Percentiles rank a stretch among this genome's conserved stretches.
Evolutionary conservation across 2,329 filamentous ascomycete species (phyloP).

Genomic region (Phaeosphaeriaceae sp.): DNA sequence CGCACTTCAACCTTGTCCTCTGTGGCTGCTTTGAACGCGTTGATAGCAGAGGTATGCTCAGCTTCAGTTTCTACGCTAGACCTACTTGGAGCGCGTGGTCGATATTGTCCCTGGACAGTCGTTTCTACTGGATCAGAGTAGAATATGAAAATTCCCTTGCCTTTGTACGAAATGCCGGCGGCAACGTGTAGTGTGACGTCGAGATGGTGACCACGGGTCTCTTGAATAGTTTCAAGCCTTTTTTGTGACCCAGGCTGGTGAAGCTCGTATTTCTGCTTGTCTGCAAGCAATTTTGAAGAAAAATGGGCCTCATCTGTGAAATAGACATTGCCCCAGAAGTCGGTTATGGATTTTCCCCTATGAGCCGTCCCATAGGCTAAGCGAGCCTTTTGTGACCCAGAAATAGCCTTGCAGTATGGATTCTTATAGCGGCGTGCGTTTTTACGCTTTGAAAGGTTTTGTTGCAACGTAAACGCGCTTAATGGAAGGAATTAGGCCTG

Average conservation of each 20-base stretch:
- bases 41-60: neutral
- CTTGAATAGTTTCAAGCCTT: slow-evolving; percentile 1
- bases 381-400: too few relatives aligned
- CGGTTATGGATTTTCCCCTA: too few relatives aligned
- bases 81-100: neutral
- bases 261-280: neutral
- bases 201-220: slow-evolving; percentile 1
- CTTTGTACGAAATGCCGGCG: slow-evolving; percentile 1
- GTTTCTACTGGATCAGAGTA: slow-evolving; percentile 1
- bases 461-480: too few relatives aligned
- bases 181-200: slow-evolving; percentile 1
- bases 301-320: too few relatives aligned
- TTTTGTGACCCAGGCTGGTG: neutral
- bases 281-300: neutral
- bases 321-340: too few relatives aligned
- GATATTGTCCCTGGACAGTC: slow-evolving; percentile 1
- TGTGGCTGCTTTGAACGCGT: slow-evolving; percentile 1
- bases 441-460: too few relatives aligned
- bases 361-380: too few relatives aligned
- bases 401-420: too few relatives aligned
- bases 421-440: too few relatives aligned
- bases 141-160: slow-evolving; percentile 1
- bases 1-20: slow-evolving; percentile 1
- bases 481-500: too few relatives aligned
- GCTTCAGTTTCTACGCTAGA: slow-evolving; percentile 1